Evolutionary conservation across 208 protist species (phyloP), one percentile per base, ranked within the genome.

Genomic region (Vickermania spadyakhi): DNA sequence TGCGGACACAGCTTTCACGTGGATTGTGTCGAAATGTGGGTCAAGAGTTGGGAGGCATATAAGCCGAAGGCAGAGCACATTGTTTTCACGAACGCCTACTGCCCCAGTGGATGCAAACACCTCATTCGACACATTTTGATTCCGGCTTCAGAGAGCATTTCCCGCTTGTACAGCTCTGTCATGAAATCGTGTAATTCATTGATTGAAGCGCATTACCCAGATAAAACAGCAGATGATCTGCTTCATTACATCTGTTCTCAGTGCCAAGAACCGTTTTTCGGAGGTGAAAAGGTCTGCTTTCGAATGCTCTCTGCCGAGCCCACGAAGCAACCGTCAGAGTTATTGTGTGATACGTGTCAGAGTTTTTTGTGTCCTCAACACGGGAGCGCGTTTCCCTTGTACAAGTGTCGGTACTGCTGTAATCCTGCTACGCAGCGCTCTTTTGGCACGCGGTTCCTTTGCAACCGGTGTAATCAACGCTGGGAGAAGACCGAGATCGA

Each of bases 341-440:
- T 94, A 5, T 23, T 94, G 54, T 94, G 88, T 63, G 80, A 89
- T n/a, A 27, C 64, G 25, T 94, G 88, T 68, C 64, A 61, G 1
- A 75, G 86, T 56, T 84, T 84, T 61, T 22, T 31, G 13, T 89
- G 82, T 56, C 27, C 51, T 14, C 21, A 23, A 14, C 82, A 86
- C 58, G 51, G 62, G 7, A 68, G 77, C 14, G 18, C 77, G 2
- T 81, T 73, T 56, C 69, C 81, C 1, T 67, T 94, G 28, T 91
- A 89, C 72, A 94, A 94, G 59, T 94, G 88, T 60, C 67, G 63
- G 14, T 94, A 91, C 75, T 94, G 88, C 64, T 94, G 88, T 60
- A 94, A 91, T 63, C 84, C 82, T 1, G 88, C 88, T 4, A 91
- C 84, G 11, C 75, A 91, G 28, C 72, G 79, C 22, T 94, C 80